Evolutionary conservation across 2,329 filamentous ascomycete genomes (phyloP).

Genomic region (Exutisphaerella laricina): DNA sequence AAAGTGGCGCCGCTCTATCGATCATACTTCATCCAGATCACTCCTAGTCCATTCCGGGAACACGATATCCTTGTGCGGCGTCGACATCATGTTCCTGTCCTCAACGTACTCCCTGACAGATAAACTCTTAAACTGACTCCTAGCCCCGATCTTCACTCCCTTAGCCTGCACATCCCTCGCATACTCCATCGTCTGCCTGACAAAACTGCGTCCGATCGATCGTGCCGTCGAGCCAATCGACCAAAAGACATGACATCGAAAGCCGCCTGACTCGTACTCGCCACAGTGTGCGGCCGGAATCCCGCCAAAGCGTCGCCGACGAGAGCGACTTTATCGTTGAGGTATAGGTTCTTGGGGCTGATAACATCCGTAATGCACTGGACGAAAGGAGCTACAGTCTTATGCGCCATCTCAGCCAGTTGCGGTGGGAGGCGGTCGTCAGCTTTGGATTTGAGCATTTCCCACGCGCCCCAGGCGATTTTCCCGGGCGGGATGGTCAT

Average conservation of each 20-base stretch:
- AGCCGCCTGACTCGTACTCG: constrained; percentile 44
- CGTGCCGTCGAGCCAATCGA: constrained; percentile 38
- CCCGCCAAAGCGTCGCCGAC: constrained; percentile 44
- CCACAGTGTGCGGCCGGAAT: constrained; percentile 43
- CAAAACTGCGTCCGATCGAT: constrained; percentile 35
- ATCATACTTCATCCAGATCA: constrained; percentile 13
- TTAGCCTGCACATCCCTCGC: constrained; percentile 36
- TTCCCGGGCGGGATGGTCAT: constrained; percentile 42
- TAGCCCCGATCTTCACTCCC: constrained; percentile 37
- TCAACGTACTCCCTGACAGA: constrained; percentile 36
- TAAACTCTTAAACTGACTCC: constrained; percentile 38
- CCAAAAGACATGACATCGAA: constrained; percentile 40
- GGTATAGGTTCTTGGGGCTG: constrained; percentile 36
- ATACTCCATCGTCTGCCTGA: constrained; percentile 35
- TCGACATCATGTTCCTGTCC: constrained; percentile 24
- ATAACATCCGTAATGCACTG: constrained; percentile 42
- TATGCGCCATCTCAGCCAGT: constrained; percentile 39
- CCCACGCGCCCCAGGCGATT: constrained; percentile 37
- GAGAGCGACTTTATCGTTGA: constrained; percentile 40
- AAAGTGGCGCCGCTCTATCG: not conserved
- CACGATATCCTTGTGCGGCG: constrained; percentile 12
- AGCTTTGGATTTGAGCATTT: constrained; percentile 34
- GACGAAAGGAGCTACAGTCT: constrained; percentile 40
- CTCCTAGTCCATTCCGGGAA: constrained; percentile 21
- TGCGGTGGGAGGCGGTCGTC: constrained; percentile 33